Evolutionary conservation across 371 early-diverging fungal genomes (phyloP).

Genomic region (Apophysomyces trapeziformis): DNA sequence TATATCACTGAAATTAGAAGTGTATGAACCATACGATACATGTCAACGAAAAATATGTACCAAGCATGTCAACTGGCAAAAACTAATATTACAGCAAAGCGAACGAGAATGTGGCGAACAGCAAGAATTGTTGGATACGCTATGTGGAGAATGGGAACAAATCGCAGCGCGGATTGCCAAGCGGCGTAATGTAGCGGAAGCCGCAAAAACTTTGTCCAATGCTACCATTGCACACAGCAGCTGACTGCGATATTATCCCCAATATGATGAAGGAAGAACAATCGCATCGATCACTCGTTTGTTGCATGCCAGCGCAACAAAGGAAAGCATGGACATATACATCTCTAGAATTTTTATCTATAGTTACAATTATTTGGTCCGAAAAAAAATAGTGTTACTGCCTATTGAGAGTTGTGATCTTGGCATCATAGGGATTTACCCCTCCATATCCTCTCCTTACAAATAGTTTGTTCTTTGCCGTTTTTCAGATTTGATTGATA

Average conservation of each 20-base stretch:
- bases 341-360: background rate
- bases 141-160: slow-evolving; percentile 5
- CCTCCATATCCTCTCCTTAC: too few relatives aligned
- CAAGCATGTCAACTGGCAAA: slow-evolving; percentile 31
- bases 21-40: slow-evolving; percentile 8
- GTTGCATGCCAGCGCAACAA: background rate
- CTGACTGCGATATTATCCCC: background rate
- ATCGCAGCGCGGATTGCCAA: background rate
- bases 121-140: background rate
- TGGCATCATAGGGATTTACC: too few relatives aligned
- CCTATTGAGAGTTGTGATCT: too few relatives aligned
- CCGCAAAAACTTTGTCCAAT: background rate
- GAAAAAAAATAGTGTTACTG: too few relatives aligned
- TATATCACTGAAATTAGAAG: background rate
- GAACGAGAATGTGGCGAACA: background rate
- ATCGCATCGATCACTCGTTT: too few relatives aligned
- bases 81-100: slow-evolving; percentile 2
- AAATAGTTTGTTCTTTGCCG: too few relatives aligned
- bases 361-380: too few relatives aligned
- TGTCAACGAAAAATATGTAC: slow-evolving; percentile 40
- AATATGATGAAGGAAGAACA: too few relatives aligned
- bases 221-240: background rate
- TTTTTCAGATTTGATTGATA: too few relatives aligned
- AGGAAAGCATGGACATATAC: background rate
- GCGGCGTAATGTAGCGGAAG: background rate